phyloP scores from a whole-genome alignment of 768 basidiomycete species.

The Naganishia friedmannii region DNA sequence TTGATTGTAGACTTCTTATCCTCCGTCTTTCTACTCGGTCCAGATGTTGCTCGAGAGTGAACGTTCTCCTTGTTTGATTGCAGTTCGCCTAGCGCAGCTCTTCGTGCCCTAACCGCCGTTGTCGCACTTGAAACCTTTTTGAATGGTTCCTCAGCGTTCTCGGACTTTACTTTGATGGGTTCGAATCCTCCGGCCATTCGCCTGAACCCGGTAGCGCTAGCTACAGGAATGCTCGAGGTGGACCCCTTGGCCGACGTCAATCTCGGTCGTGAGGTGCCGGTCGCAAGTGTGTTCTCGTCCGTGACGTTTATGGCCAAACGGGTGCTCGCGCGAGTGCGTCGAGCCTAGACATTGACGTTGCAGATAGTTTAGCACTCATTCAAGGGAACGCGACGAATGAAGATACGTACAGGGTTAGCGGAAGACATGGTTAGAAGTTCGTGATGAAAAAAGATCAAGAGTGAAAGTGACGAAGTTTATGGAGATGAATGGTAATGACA shows the following conservation, averaged over 20 bases:
- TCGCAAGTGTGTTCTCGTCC: slow-evolving; percentile 29
- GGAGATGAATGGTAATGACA: not conserved
- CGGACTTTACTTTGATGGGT: not conserved
- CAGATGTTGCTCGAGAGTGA: not conserved
- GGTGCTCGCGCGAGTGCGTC: slow-evolving; percentile 20
- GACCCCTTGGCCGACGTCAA: slow-evolving; percentile 5
- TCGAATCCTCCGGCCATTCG: not conserved
- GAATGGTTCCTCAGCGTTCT: not conserved
- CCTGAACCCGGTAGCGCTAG: slow-evolving; percentile 3
- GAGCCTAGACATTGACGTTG: slow-evolving; percentile 19
- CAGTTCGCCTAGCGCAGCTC: slow-evolving; percentile 32
- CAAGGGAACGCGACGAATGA: not conserved
- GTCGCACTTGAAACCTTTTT: slow-evolving; percentile 20
- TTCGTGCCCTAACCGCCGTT: slow-evolving; percentile 11
- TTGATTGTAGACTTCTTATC: not conserved
- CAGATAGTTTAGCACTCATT: not conserved
- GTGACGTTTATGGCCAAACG: slow-evolving; percentile 23
- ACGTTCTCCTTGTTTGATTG: slow-evolving; percentile 29
- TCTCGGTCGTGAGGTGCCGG: slow-evolving; percentile 39
- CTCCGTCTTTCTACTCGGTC: slow-evolving; percentile 6
- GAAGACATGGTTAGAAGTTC: slow-evolving; percentile 9
- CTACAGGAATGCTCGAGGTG: slow-evolving; percentile 18
- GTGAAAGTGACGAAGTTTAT: not conserved
- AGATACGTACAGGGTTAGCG: slow-evolving; percentile 10
- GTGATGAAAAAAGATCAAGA: not conserved